phyloP scores from a whole-genome alignment of 768 basidiomycete species.

The Lepiota brunneoincarnata region DNA sequence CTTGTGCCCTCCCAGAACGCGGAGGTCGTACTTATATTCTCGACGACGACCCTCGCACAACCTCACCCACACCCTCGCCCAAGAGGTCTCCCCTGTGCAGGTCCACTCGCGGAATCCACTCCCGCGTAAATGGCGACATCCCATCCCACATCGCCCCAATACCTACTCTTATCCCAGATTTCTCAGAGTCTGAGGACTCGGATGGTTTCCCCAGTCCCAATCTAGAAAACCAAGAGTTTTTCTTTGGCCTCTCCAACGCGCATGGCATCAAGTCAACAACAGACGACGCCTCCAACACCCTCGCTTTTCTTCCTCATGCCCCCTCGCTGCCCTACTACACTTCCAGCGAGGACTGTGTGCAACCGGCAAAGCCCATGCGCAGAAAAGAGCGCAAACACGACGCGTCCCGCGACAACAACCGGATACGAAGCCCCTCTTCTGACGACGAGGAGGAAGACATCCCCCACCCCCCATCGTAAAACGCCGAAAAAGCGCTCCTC shows the following conservation, averaged over 20 bases:
- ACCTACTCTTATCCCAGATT: conserved; percentile 58
- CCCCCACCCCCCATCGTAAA: neutral
- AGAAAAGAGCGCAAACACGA: conserved; percentile 31
- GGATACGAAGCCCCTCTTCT: conserved; percentile 30
- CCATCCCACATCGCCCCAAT: conserved; percentile 19
- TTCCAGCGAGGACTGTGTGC: conserved; percentile 12
- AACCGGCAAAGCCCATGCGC: conserved; percentile 20
- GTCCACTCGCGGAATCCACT: conserved; percentile 9
- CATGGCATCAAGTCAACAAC: conserved; percentile 3
- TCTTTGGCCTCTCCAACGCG: conserved; percentile 11
- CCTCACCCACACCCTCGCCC: conserved; percentile 42
- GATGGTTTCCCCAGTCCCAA: conserved; percentile 44
- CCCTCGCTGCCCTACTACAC: conserved; percentile 23
- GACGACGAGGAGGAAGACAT: conserved; percentile 15
- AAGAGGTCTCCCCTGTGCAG: conserved; percentile 14
- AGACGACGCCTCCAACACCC: conserved; percentile 17
- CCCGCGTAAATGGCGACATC: conserved; percentile 11
- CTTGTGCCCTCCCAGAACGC: conserved; percentile 75
- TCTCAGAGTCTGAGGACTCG: conserved; percentile 65
- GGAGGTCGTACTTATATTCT: conserved; percentile 68
- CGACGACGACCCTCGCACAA: conserved; percentile 35
- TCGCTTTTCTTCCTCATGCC: conserved; percentile 37
- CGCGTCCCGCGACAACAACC: conserved; percentile 31
- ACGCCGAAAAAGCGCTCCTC: neutral
- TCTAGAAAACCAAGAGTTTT: conserved; percentile 24